Base-by-base conservation (phyloP, 2,329 filamentous ascomycete species). In the Diaporthe sp. region DNA sequence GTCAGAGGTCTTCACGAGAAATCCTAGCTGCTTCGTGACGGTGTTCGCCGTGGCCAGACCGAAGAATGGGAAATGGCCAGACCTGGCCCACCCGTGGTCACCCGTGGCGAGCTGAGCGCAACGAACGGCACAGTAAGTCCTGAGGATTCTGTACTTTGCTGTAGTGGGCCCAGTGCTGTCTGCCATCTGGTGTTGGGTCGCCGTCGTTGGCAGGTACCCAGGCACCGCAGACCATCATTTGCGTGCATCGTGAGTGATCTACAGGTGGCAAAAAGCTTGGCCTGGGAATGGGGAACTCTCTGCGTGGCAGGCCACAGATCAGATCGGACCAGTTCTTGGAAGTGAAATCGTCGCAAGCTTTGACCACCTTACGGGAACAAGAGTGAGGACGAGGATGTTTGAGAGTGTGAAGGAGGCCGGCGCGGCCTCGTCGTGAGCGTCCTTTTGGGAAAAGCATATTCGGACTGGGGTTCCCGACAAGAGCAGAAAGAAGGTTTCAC, bases 401-500 rank as follows among this genome's bases (percentile, higher is more conserved):
- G 65, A 70, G 65, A 70, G 65, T 37, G 65, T 25, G 49, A 70
- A 31, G 31, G 12, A 44, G 28, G 53, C 70, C 53, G 70, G 53
- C 37, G 39, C 28, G 13, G 53, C 22, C 55, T 37, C 28, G 55
- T 72, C 37, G 39, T 47, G 70, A 60, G 53, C n/a, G 8, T 34
- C 22, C 28, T 51, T 51, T 65, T 42, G 34, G 44, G 63, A 37
- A 53, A 71, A 49, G 49, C 55, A 28, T 55, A 42, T 49, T 53
- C 44, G 22, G 71, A 65, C 53, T 42, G 55, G 61, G 61, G 67
- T 44, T 53, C 42, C 55, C 39, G 63, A 71, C 47, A 44, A 44
- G 53, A 49, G 53, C 34, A 25, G 17, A 74, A 74, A 74, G 72
- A 74, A 74, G 55, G 71, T 76, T 71, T 73, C 44, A 44, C 63